Percentiles rank a stretch among this genome's conserved stretches.
These are phyloP conservation scores for Hygrophoropsis aurantiaca DNA, from an alignment of 768 basidiomycete species.

Conservation along the genomic window DNA sequence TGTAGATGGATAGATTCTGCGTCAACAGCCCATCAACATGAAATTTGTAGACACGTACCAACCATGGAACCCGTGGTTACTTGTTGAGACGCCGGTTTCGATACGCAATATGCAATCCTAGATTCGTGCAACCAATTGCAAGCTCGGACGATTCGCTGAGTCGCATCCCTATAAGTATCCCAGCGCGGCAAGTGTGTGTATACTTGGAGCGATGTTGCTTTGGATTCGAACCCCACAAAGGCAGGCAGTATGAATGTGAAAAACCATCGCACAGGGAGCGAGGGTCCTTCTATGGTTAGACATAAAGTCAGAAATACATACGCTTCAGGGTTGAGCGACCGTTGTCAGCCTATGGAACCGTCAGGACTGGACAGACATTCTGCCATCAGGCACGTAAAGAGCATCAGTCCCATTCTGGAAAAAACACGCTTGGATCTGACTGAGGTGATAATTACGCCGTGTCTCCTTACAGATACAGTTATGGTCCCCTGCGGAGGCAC, in stretches of 20 bases:
- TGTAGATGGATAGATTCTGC: constrained; percentile 10
- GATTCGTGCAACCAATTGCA: constrained; percentile 13
- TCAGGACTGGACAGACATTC: constrained; percentile 12
- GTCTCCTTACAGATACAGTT: constrained; percentile 26
- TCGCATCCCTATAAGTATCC: no score
- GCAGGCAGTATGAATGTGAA: neutral
- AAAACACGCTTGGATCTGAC: constrained; percentile 28
- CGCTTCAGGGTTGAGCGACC: constrained; percentile 26
- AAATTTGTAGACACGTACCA: constrained; percentile 3
- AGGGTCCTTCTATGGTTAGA: constrained; percentile 33
- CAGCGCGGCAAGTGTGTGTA: constrained; percentile 12
- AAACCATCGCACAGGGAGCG: neutral
- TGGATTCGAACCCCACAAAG: constrained; percentile 8
- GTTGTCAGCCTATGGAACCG: constrained; percentile 25
- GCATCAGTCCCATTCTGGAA: constrained; percentile 22
- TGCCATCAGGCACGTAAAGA: constrained; percentile 27
- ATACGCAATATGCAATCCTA: constrained; percentile 16
- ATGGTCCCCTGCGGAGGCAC: constrained; percentile 15
- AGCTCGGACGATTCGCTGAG: constrained; percentile 3
- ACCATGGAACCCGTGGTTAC: constrained; percentile 2
- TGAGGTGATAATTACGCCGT: constrained; percentile 26
- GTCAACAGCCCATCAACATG: constrained; percentile 9
- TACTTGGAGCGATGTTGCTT: constrained; percentile 15
- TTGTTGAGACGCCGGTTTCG: constrained; percentile 16
- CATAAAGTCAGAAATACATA: constrained; percentile 12